Conservation (phyloP, 1,284 basidiomycete species). For the Phellopilus nigrolimitatus region DNA sequence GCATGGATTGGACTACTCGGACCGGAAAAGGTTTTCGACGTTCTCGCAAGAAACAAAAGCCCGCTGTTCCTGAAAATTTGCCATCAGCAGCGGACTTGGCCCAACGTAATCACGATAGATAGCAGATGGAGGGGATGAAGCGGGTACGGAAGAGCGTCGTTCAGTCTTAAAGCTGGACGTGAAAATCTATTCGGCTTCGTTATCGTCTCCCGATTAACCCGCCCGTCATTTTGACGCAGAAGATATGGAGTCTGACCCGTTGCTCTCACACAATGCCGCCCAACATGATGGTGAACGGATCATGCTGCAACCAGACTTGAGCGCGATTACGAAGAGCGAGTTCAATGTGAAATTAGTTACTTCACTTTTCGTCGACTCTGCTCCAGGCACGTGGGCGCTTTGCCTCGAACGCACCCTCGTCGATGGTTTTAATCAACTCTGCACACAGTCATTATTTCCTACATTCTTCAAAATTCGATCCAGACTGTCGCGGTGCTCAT, state of each 20-base stretch:
- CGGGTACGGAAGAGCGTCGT: neutral
- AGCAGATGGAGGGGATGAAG: neutral
- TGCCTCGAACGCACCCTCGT: neutral
- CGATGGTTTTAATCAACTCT: slow-evolving; percentile 3
- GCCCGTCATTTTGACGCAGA: neutral
- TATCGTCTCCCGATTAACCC: neutral
- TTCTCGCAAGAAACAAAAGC: neutral
- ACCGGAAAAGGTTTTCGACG: slow-evolving; percentile 1
- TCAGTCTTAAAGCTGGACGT: too few species aligned
- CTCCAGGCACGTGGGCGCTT: slow-evolving; percentile 40
- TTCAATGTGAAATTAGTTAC: slow-evolving; percentile 37
- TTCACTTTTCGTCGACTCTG: slow-evolving; percentile 48
- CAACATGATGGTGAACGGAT: neutral
- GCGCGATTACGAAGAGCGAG: neutral
- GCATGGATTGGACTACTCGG: slow-evolving; percentile 13
- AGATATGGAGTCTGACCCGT: slow-evolving; percentile 13
- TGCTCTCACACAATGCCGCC: neutral
- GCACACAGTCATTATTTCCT: slow-evolving; percentile 52
- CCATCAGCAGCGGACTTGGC: neutral
- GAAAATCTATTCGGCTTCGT: neutral
- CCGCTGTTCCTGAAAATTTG: neutral
- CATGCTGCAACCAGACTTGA: neutral
- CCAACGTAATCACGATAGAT: neutral
- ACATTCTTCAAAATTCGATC: slow-evolving; percentile 67
- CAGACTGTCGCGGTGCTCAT: slow-evolving; percentile 62